Evolutionary conservation across 176 grass and related monocot species (phyloP).

Genomic region (Triticum monococcum): DNA sequence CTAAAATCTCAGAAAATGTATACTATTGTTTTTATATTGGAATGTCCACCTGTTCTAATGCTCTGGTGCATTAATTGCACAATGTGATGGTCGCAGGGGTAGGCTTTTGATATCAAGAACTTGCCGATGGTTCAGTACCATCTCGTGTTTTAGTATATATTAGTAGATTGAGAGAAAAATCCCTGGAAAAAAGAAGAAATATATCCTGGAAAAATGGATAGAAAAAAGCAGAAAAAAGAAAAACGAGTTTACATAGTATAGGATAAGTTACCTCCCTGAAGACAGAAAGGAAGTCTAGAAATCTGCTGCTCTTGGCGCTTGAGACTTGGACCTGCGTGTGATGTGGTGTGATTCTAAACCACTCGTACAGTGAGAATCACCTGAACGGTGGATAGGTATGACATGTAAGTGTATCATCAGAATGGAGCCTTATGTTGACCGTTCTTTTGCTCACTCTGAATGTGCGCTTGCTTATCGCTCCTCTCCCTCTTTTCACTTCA

Average conservation of each 20-base stretch:
- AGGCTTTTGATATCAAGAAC: conserved; percentile 43
- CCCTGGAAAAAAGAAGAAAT: conserved; percentile 17
- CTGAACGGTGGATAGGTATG: conserved; percentile 40
- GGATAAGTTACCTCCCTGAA: conserved; percentile 28
- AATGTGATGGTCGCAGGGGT: conserved; percentile 63
- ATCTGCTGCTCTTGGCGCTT: not conserved
- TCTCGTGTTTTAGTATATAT: conserved; percentile 12
- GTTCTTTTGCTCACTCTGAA: conserved; percentile 28
- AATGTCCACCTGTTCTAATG: conserved; percentile 17
- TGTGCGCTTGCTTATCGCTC: not conserved
- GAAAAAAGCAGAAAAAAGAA: not conserved
- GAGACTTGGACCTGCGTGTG: conserved; percentile 21
- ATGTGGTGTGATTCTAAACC: conserved; percentile 28
- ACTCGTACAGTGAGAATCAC: conserved; percentile 25
- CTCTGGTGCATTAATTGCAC: conserved; percentile 43
- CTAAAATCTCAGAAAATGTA: not conserved
- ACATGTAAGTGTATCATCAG: conserved; percentile 44
- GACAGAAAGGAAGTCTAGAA: conserved; percentile 39
- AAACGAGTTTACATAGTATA: conserved; percentile 6
- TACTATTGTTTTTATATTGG: not conserved
- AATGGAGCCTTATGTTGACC: conserved; percentile 37
- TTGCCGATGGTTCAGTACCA: conserved; percentile 13
- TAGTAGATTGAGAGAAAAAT: conserved; percentile 14
- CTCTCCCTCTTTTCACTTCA: not conserved
- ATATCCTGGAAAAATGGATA: not conserved